phyloP scores from a whole-genome alignment of 2,329 filamentous ascomycete genomes.

The Alternaria ventricosa region DNA sequence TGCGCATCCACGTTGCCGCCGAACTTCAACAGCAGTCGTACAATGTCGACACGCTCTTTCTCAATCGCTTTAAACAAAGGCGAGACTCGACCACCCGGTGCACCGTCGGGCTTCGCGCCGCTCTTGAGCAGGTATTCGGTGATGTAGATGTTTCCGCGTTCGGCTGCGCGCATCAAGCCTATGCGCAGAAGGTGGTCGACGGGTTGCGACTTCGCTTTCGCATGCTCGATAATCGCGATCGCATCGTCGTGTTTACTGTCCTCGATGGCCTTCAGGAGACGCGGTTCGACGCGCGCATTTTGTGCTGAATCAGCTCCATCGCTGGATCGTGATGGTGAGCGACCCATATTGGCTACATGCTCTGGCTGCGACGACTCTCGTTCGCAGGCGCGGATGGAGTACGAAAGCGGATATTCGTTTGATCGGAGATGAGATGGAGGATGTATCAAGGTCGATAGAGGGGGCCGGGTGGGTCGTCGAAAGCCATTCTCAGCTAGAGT shows the following conservation, averaged over 20 bases:
- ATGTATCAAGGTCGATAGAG: constrained; percentile 5
- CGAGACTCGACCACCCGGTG: constrained; percentile 36
- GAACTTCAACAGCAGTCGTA: constrained; percentile 40
- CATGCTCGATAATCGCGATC: constrained; percentile 45
- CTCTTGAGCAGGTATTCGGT: constrained; percentile 42
- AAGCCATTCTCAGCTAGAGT: constrained; percentile 4
- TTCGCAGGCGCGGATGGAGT: neutral
- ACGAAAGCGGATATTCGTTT: neutral
- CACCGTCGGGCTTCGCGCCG: constrained; percentile 45
- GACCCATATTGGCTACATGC: constrained; percentile 35
- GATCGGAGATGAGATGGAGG: constrained; percentile 12
- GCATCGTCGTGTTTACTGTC: constrained; percentile 38
- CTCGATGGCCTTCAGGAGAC: constrained; percentile 46
- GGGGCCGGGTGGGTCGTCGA: constrained; percentile 15
- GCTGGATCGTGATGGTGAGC: constrained; percentile 45
- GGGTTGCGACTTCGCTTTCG: constrained; percentile 38
- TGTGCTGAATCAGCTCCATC: constrained; percentile 41
- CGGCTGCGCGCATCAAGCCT: constrained; percentile 44
- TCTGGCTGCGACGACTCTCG: constrained; percentile 13
- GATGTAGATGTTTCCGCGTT: constrained; percentile 38
- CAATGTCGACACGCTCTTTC: constrained; percentile 37
- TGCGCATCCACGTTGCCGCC: constrained; percentile 43
- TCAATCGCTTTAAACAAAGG: constrained; percentile 44
- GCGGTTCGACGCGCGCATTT: constrained; percentile 40
- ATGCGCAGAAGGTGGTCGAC: constrained; percentile 46